Evolutionary conservation across 2,329 filamentous ascomycete genomes (phyloP).

Genomic region (Botrytis galanthina): DNA sequence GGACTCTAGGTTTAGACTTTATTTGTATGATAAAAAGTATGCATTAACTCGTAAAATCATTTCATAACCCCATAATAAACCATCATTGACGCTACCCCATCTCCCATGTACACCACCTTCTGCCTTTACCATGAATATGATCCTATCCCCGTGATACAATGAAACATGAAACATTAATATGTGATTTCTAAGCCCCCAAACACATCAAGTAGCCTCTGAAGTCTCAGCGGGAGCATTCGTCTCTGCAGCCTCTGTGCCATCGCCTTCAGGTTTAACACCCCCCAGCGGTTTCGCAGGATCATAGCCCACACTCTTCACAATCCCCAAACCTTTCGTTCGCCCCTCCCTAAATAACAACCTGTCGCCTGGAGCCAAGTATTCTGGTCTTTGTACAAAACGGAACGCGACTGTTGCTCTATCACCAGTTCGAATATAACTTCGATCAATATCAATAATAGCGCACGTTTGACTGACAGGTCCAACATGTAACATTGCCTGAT

Average conservation of each 20-base stretch:
- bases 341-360: slow-evolving; percentile 91
- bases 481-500: slow-evolving; percentile 97
- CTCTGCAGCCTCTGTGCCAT: not conserved
- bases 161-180: not conserved
- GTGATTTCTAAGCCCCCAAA: not conserved
- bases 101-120: not conserved
- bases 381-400: slow-evolving; percentile 88
- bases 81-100: not conserved
- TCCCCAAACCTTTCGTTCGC: slow-evolving; percentile 89
- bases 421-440: slow-evolving; percentile 90
- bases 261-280: slow-evolving; percentile 13
- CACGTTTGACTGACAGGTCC: slow-evolving; percentile 94
- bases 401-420: slow-evolving; percentile 95
- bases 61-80: not conserved
- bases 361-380: slow-evolving; percentile 87
- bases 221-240: not conserved
- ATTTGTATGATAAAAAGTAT: not conserved
- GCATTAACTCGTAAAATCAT: not conserved
- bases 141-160: not conserved
- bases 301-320: slow-evolving; percentile 89
- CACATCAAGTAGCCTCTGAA: not conserved
- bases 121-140: not conserved
- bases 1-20: not conserved
- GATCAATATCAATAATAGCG: slow-evolving; percentile 94
- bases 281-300: slow-evolving; percentile 58